Percentiles rank a stretch among this genome's conserved stretches.
These are phyloP conservation scores for Teratosphaeria pseudoeucalypti DNA, from an alignment of 2,329 filamentous ascomycete genomes.

Conservation along the genomic window DNA sequence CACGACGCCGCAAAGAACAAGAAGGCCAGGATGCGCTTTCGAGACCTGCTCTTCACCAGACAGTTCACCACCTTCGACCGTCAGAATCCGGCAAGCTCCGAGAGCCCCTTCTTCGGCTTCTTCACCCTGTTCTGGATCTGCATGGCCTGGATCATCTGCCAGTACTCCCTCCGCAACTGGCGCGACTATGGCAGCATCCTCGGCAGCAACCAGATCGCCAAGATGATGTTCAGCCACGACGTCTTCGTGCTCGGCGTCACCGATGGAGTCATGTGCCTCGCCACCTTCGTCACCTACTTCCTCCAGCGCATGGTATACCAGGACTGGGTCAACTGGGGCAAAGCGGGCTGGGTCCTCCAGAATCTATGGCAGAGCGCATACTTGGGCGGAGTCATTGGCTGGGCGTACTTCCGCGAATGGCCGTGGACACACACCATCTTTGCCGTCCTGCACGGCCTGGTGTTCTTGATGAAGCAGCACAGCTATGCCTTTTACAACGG, in stretches of 20 bases:
- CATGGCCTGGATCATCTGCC: constrained; percentile 55
- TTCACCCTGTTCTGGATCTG: constrained; percentile 70
- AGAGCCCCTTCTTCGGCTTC: constrained; percentile 68
- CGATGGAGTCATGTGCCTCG: constrained; percentile 58
- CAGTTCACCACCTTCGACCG: constrained; percentile 64
- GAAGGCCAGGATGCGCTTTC: constrained; percentile 30
- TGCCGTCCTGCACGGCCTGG: constrained; percentile 61
- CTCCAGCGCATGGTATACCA: constrained; percentile 52
- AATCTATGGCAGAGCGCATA: constrained; percentile 62
- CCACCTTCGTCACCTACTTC: constrained; percentile 55
- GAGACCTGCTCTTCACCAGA: constrained; percentile 58
- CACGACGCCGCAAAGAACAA: constrained; percentile 17
- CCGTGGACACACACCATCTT: constrained; percentile 76
- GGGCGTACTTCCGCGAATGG: constrained; percentile 64
- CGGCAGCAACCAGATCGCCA: constrained; percentile 61
- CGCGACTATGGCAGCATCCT: constrained; percentile 56
- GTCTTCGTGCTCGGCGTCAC: constrained; percentile 45
- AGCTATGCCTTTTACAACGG: constrained; percentile 73
- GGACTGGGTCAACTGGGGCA: constrained; percentile 58
- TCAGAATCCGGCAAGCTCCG: constrained; percentile 53
- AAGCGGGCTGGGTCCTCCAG: constrained; percentile 62
- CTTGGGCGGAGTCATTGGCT: constrained; percentile 50
- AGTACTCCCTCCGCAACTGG: constrained; percentile 60
- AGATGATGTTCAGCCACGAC: constrained; percentile 53
- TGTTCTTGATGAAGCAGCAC: constrained; percentile 78